Conservation (phyloP, 2,329 filamentous ascomycete genomes). For the Pseudogymnoascus sp. region DNA sequence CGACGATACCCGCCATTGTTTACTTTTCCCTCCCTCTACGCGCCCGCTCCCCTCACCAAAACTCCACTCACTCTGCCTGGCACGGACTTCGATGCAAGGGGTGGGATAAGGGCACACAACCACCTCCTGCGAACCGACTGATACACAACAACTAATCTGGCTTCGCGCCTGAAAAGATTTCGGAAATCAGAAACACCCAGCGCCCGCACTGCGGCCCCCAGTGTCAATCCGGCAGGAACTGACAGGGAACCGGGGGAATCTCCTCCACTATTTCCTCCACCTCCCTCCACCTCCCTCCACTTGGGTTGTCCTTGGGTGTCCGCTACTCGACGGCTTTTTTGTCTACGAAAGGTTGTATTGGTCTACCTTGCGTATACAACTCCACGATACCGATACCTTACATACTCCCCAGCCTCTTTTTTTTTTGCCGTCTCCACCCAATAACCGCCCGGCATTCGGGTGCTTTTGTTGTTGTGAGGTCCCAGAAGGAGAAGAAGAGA, state of each 20-base stretch:
- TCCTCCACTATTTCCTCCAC: conserved; percentile 5
- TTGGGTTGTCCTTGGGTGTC: background rate
- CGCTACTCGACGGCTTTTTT: conserved; percentile 4
- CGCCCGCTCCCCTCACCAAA: background rate
- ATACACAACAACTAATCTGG: background rate
- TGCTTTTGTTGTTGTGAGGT: background rate
- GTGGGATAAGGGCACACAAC: conserved; percentile 5
- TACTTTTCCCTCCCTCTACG: background rate
- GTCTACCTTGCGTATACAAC: background rate
- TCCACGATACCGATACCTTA: background rate
- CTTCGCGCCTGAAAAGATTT: background rate
- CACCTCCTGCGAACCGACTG: background rate
- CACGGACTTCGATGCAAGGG: conserved; percentile 2
- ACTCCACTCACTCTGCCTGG: background rate
- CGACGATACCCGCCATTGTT: conserved; percentile 1
- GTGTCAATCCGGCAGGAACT: conserved; percentile 3
- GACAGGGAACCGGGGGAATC: background rate
- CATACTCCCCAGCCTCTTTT: background rate
- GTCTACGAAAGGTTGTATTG: background rate
- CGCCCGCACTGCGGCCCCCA: background rate
- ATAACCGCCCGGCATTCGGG: background rate
- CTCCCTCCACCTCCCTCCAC: background rate
- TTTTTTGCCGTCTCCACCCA: conserved; percentile 1
- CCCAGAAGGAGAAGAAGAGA: conserved; percentile 6
- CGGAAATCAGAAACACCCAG: conserved; percentile 1